Percentiles rank a stretch among this genome's conserved stretches.
These are phyloP conservation scores for Aspergillus sparsus DNA, from an alignment of 495 filamentous ascomycete species.

Conservation along the genomic window DNA sequence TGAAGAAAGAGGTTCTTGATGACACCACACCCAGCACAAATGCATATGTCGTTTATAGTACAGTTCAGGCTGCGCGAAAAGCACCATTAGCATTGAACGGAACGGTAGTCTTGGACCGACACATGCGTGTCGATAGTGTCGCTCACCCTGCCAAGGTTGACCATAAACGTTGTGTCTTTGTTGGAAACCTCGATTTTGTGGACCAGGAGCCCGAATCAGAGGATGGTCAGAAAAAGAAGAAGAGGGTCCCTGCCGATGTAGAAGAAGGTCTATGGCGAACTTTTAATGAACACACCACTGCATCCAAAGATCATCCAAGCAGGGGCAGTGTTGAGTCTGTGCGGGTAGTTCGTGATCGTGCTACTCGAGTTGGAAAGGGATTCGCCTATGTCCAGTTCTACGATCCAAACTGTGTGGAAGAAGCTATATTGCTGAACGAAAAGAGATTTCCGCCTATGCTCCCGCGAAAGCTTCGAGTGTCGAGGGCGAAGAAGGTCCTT, in stretches of 20 bases:
- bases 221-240: conserved; percentile 60
- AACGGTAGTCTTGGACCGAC: conserved; percentile 77
- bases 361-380: conserved; percentile 92
- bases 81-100: conserved; percentile 81
- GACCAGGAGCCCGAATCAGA: conserved; percentile 69
- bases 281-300: conserved; percentile 57
- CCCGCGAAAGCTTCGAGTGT: conserved; percentile 83
- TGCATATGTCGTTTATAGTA: conserved; percentile 87
- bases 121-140: conserved; percentile 85
- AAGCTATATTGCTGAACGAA: conserved; percentile 78
- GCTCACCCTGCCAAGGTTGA: conserved; percentile 83
- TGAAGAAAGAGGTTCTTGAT: conserved; percentile 76
- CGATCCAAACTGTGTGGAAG: conserved; percentile 83
- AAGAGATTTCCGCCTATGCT: conserved; percentile 93
- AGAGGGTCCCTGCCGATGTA: conserved; percentile 77
- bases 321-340: conserved; percentile 89
- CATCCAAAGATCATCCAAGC: conserved; percentile 42
- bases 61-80: conserved; percentile 68
- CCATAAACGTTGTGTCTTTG: conserved; percentile 88
- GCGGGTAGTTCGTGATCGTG: conserved; percentile 84
- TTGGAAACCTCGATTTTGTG: conserved; percentile 94
- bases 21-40: conserved; percentile 91
- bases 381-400: conserved; percentile 98
- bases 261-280: conserved; percentile 95
- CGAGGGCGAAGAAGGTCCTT: conserved; percentile 73